phyloP scores from a whole-genome alignment of 106 monocot species.

The Xerophyta viscosa region DNA sequence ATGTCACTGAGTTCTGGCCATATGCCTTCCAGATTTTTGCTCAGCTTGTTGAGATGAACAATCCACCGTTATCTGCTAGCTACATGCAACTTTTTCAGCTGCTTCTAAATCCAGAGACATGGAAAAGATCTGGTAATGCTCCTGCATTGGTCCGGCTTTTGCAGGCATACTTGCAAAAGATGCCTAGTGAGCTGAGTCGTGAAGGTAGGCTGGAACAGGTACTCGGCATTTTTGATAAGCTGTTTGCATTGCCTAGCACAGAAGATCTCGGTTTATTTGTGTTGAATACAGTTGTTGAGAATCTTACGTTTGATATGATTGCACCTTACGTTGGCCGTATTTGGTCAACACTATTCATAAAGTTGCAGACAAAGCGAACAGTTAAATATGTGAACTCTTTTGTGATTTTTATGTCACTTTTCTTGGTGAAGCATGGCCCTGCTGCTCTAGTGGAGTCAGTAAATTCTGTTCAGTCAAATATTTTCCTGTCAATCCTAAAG shows the following conservation, averaged over 20 bases:
- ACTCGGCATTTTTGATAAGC: constrained; percentile 59
- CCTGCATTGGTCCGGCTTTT: constrained; percentile 76
- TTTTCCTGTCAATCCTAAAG: constrained; percentile 57
- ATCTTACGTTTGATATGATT: constrained; percentile 58
- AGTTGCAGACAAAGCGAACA: constrained; percentile 46
- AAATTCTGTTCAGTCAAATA: constrained; percentile 59
- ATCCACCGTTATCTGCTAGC: constrained; percentile 63
- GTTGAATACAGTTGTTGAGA: constrained; percentile 92
- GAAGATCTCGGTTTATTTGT: constrained; percentile 84
- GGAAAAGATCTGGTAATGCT: constrained; percentile 69
- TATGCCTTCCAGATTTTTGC: constrained; percentile 97
- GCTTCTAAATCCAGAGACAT: constrained; percentile 59
- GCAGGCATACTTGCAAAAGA: constrained; percentile 76
- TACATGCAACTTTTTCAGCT: constrained; percentile 85
- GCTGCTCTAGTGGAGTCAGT: constrained; percentile 64
- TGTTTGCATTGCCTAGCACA: constrained; percentile 36
- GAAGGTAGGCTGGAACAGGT: constrained; percentile 67
- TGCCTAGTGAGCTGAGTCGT: constrained; percentile 71
- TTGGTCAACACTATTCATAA: constrained; percentile 61
- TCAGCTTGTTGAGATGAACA: constrained; percentile 68
- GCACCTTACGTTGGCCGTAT: constrained; percentile 50
- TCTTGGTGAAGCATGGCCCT: constrained; percentile 81
- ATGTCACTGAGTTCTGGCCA: constrained; percentile 93
- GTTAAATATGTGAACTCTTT: constrained; percentile 70
- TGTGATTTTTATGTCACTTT: constrained; percentile 88